Percentiles rank a stretch among this genome's conserved stretches.
Evolutionary conservation across 768 basidiomycete genomes (phyloP).

Genomic region (Trichaptum fuscoviolaceum): DNA sequence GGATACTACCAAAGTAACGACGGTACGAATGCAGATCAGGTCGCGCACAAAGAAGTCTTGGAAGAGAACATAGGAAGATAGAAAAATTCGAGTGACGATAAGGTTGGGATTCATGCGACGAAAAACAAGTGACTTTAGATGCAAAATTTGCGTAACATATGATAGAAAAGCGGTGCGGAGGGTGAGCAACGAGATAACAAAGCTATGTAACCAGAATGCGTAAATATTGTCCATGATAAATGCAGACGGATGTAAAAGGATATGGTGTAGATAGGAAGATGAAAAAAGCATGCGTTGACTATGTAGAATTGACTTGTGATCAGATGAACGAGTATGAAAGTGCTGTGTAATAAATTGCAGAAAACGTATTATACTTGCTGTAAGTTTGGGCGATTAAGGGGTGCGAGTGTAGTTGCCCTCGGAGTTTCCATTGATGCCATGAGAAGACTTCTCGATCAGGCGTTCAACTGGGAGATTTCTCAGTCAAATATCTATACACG

Average conservation of each 20-base stretch:
- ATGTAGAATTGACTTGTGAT: conserved; percentile 7
- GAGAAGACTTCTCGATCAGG: conserved; percentile 49
- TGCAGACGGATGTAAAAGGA: background rate
- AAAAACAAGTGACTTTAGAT: background rate
- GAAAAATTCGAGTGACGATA: background rate
- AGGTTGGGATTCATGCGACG: background rate
- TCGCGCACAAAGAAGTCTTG: background rate
- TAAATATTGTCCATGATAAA: conserved; percentile 1
- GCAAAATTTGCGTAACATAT: background rate
- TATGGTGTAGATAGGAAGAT: conserved; percentile 3
- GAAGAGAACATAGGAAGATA: background rate
- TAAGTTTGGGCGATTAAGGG: background rate
- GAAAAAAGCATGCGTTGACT: conserved; percentile 8
- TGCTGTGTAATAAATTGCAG: background rate
- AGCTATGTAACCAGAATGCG: conserved; percentile 7
- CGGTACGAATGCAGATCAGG: background rate
- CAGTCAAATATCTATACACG: background rate
- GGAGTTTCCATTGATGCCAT: conserved; percentile 5
- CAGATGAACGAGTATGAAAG: conserved; percentile 1
- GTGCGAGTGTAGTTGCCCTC: background rate
- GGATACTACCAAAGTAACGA: background rate
- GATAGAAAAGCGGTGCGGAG: conserved; percentile 5
- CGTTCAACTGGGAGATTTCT: conserved; percentile 52
- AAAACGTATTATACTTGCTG: background rate
- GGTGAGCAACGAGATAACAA: conserved; percentile 4